Conservation (phyloP, 768 basidiomycete genomes). For the Leucogyrophana mollusca region DNA sequence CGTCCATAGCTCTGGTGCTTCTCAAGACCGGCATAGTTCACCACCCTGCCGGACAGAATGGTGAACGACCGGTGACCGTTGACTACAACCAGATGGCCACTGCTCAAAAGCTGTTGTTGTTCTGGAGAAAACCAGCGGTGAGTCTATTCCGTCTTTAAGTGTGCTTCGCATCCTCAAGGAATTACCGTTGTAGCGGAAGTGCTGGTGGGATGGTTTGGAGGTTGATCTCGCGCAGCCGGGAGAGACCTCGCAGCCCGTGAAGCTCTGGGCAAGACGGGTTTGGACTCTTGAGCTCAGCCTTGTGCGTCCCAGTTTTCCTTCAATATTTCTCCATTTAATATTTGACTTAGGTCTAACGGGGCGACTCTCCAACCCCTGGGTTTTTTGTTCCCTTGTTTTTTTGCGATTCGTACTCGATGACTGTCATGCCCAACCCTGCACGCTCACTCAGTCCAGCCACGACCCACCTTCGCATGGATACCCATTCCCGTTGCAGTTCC, state of each 20-base stretch:
- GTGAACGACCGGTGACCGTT: constrained; percentile 73
- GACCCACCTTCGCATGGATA: constrained; percentile 5
- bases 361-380: background rate
- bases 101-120: constrained; percentile 92
- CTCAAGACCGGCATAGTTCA: constrained; percentile 96
- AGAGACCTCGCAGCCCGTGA: constrained; percentile 57
- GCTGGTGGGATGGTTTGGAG: constrained; percentile 99
- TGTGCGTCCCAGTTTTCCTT: constrained; percentile 42
- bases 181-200: constrained; percentile 70
- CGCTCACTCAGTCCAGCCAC: background rate
- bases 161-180: background rate
- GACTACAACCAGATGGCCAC: constrained; percentile 95
- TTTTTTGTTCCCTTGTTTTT: background rate
- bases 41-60: constrained; percentile 46
- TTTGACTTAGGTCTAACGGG: background rate
- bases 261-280: constrained; percentile 95
- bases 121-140: constrained; percentile 99
- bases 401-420: constrained; percentile 1
- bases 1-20: constrained; percentile 94
- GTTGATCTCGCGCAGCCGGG: constrained; percentile 70
- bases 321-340: background rate
- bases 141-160: constrained; percentile 32
- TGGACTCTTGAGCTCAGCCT: constrained; percentile 98
- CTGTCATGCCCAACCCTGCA: background rate
- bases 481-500: constrained; percentile 4